Base-by-base conservation (phyloP, 2,329 filamentous ascomycete genomes). In the Claviceps citrina region DNA sequence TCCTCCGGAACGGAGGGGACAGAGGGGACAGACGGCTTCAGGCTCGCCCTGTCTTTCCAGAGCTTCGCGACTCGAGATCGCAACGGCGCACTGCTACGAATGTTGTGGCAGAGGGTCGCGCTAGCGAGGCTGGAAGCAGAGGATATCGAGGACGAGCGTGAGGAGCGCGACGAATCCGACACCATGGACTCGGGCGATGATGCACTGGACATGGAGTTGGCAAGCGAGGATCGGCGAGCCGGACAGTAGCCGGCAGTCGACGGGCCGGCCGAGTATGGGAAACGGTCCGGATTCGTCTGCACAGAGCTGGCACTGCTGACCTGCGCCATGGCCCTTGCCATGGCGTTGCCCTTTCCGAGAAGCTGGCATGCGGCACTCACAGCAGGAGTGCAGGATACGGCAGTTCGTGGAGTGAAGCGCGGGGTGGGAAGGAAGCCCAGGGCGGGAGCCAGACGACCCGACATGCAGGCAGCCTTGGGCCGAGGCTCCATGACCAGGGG, bases 141-240 rank as follows among this genome's bases (percentile, higher is more conserved):
- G 42, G 73, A 78, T 59, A 76, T 73, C 15, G 74, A 78, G 54
- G 75, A 78, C 39, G 73, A 76, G 55, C 73, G 72, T 47, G 75
- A 78, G 46, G 73, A 67, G 45, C 68, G 68, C 43, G 70, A 78
- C 42, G 65, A 63, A 53, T 79, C 76, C 43, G 76, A 78, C 34
- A 79, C 60, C 74, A 79, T 78, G 41, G 76, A 79, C 53, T 79
- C 75, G 46, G 76, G 76, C 22, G 76, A 79, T 43, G 76, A 79
- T 26, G 70, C 68, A 24, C 71, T 72, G 20, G 75, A 79, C 49
- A 75, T 62, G 15, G 75, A 76, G 52, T 69, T 76, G 54, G 73
- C 74, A 44, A 78, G 68, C 13, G 75, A 78, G 12, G 74, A 76
- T 45, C 74, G 73, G 44, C 75, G 74, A 28, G 63, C 59, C 2